Evolutionary conservation across 129 eudicot species (phyloP).

Genomic region (Gnaphalium uliginosum): DNA sequence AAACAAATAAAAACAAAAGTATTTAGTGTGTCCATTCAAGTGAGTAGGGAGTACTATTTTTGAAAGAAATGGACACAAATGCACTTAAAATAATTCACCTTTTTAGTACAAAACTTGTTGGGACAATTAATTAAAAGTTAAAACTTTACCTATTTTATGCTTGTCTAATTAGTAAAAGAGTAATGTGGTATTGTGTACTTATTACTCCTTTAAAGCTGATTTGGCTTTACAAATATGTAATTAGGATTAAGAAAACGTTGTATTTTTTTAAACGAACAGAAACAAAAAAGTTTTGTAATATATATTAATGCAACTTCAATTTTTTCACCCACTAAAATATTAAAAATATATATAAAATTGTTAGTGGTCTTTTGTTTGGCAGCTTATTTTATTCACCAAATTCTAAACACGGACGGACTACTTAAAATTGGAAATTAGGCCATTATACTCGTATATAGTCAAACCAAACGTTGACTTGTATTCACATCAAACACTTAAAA

Average conservation of each 20-base stretch:
- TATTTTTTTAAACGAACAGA: too few relatives aligned
- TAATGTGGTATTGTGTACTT: not conserved
- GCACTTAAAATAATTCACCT: constrained; percentile 2
- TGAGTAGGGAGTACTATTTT: constrained; percentile 16
- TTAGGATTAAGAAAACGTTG: not conserved
- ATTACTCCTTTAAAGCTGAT: too few relatives aligned
- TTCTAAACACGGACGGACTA: constrained; percentile 5
- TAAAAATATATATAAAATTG: not conserved
- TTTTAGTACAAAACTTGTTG: constrained; percentile 19
- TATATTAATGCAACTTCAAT: not conserved
- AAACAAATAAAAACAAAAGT: constrained; percentile 28
- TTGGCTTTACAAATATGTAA: not conserved
- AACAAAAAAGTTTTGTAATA: not conserved
- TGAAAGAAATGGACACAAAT: constrained; percentile 19
- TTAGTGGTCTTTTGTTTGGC: constrained; percentile 4
- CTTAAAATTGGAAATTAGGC: constrained; percentile 8
- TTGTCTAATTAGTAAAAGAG: not conserved
- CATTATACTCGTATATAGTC: not conserved
- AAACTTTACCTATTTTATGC: constrained; percentile 6
- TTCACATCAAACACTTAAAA: too few relatives aligned
- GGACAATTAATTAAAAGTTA: constrained; percentile 9
- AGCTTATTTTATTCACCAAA: constrained; percentile 19
- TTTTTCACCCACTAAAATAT: not conserved
- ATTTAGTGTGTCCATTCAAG: constrained; percentile 22
- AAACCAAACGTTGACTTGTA: not conserved